These are phyloP conservation scores for Hemisphaericaspora xylanilytica DNA, from an alignment of 1,139 yeast genomes.

Conservation along the genomic window DNA sequence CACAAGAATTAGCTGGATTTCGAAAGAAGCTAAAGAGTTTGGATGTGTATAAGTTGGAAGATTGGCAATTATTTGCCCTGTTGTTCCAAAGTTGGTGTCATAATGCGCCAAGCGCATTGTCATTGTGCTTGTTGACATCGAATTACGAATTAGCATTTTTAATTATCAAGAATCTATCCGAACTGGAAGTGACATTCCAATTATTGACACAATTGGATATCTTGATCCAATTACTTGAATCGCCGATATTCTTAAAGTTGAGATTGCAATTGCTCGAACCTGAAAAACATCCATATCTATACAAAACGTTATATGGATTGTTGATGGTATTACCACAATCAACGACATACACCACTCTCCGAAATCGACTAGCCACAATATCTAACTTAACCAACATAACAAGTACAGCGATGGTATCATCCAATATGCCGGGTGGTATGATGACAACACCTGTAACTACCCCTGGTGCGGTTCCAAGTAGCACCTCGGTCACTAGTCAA, in stretches of 20 bases:
- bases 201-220: conserved; percentile 76
- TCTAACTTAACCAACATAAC: conserved; percentile 14
- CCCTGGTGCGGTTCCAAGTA: conserved; percentile 18
- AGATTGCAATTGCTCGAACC: conserved; percentile 88
- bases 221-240: conserved; percentile 68
- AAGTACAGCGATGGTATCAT: conserved; percentile 7
- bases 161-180: conserved; percentile 72
- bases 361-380: conserved; percentile 54
- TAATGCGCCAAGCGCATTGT: conserved; percentile 84
- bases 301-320: conserved; percentile 87
- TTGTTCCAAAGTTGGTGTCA: conserved; percentile 92
- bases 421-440: conserved; percentile 1
- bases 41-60: conserved; percentile 51
- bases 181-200: conserved; percentile 70
- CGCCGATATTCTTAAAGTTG: conserved; percentile 87
- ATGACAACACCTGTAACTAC: conserved; percentile 18
- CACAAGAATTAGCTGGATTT: conserved; percentile 72
- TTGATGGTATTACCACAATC: conserved; percentile 96
- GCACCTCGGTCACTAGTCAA: conserved; percentile 20
- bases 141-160: conserved; percentile 86
- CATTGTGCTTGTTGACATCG: conserved; percentile 82
- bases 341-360: conserved; percentile 79
- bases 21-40: conserved; percentile 61
- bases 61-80: conserved; percentile 69
- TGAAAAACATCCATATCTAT: conserved; percentile 73